phyloP scores from a whole-genome alignment of 208 protist genomes.

The Trypanosomatidae sp. region DNA sequence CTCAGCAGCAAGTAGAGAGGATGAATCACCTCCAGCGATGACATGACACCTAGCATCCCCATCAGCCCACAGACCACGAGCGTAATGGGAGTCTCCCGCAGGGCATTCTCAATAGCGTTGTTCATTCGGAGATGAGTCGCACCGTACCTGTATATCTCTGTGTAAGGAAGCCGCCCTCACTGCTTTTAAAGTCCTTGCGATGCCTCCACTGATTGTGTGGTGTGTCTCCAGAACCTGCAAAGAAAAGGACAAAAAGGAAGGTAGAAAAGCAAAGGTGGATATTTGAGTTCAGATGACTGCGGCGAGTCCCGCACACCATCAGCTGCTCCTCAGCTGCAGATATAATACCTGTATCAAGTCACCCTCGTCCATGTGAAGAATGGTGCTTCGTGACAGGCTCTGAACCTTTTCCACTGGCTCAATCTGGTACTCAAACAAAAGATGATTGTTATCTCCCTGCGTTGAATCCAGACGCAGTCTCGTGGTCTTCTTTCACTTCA shows the following conservation, averaged over 20 bases:
- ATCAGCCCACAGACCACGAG: slow-evolving; percentile 28
- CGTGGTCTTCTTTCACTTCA: background rate
- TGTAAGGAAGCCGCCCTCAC: background rate
- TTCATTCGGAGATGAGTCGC: slow-evolving; percentile 15
- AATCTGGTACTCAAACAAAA: background rate
- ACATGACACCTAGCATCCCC: slow-evolving; percentile 39
- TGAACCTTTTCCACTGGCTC: background rate
- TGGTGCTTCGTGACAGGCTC: background rate
- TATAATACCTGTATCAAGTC: background rate
- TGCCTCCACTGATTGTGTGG: background rate
- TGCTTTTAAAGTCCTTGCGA: background rate
- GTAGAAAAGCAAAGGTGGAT: background rate
- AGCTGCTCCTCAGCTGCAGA: background rate
- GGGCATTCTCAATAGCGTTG: slow-evolving; percentile 20
- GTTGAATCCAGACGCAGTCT: background rate
- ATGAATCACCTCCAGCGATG: slow-evolving; percentile 53
- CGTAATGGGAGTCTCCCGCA: slow-evolving; percentile 29
- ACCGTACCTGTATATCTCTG: background rate
- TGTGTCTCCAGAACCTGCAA: background rate
- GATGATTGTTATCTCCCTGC: background rate
- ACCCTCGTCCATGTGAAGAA: background rate
- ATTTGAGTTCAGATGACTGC: background rate
- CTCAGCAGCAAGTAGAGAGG: slow-evolving; percentile 75
- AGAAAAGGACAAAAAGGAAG: background rate
- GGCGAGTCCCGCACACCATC: background rate